Base-by-base conservation (phyloP, 2,329 filamentous ascomycete genomes). In the Beauveria caledonica region DNA sequence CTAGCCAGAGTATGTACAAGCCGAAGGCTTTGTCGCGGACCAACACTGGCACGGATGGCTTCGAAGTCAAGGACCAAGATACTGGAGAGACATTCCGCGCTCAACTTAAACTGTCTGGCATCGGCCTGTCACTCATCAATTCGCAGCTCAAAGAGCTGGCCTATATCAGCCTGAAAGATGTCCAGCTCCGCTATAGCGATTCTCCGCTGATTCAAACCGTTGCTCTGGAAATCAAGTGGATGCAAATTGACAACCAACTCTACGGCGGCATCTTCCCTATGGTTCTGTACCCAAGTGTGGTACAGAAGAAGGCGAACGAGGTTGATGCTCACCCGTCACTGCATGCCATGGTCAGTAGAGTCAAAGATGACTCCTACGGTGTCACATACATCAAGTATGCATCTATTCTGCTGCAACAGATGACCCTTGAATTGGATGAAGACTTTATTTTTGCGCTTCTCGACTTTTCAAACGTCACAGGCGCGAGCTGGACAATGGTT, bases 371-470 rank as follows among this genome's bases (percentile, higher is more conserved):
- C 69, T 96, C 92, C 1, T 99, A 97, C 70, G 94, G 94, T 68
- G 94, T 99, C 23, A 78, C 97, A 10, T 99, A 99, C 74, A 92
- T 99, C 81, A 99, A 99, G 73, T 99, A 99, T 73, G 93, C 94
- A 23, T 96, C 93, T 0, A 75, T 99, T 50, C 78, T 99, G 36
- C 78, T 99, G 50, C 94, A 99, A 73, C 92, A 99, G 73, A 97
- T 99, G 92, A 99, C 94, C 0, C 81, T 99, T 2, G 94, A 99
- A 68, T 86, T 99, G 53, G 94, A 99, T 65, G 94, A 99, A 69
- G 94, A 99, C 71, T 99, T 99, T 75, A 92, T 99, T 61, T 96
- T 96, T 72, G 92, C 94, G 0, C 83, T 99, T 63, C 79, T 99
- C 1, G 95, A 99, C 72, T 99, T 97, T 70, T 88, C 90, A 39